Evolutionary conservation across 2,329 filamentous ascomycete genomes (phyloP), one percentile per base, ranked within the genome.

Genomic region (Cercospora janseana): DNA sequence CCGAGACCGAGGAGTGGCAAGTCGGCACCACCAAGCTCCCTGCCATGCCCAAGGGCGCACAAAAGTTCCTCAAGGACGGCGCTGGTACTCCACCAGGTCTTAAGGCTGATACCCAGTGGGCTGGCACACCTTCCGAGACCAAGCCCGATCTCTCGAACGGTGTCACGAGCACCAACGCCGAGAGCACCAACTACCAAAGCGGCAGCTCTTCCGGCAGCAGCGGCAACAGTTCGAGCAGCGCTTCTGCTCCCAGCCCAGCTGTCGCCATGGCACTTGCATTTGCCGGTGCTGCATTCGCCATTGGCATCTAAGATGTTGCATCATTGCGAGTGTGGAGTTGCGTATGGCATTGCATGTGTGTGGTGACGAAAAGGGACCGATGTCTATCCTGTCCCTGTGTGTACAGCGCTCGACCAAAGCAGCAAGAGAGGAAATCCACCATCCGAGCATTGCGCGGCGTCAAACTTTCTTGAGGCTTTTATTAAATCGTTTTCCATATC

Each of bases 61-160:
- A 72, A 66, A 74, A 79, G 62, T 82, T 74, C 70, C 73, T 84
- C 67, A 73, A 71, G 47, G 65, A 76, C 4, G 81, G 81, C 60
- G 79, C 80, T 40, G 81, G 81, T 41, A 69, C 68, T 23, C 79
- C 76, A 3, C 71, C 71, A 18, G 81, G 81, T 60, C 76, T 84
- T 49, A 56, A 52, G 10, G 79, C 74, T 47, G 63, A 69, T 31
- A 68, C 72, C 42, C 73, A 70, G 31, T 76, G 72, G 57, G 72
- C 78, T 20, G 68, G 71, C 44, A 69, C 76, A 54, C 75, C 72
- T 56, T 75, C 74, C 38, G 75, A 76, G 53, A 70, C 70, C 21
- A 68, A 73, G 20, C 71, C 69, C 7, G 65, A 71, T 27, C 69
- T 71, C 35, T 69, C 70, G 34, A 57, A 67, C 34, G 63, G 64